Conservation (phyloP, 2,329 filamentous ascomycete genomes). For the Aquanectria penicillioides region DNA sequence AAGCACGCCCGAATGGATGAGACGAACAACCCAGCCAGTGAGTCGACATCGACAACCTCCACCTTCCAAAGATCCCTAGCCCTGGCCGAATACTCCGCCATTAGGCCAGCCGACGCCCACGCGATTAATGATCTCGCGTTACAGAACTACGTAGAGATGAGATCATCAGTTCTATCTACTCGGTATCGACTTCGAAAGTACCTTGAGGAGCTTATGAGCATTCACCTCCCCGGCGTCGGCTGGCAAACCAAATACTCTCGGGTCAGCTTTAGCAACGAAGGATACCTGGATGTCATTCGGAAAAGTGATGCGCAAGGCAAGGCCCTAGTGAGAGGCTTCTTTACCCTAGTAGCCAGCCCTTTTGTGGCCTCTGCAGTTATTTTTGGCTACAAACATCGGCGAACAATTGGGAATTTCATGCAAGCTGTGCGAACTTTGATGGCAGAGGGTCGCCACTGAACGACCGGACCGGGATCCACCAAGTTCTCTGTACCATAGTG, state of each 20-base stretch:
- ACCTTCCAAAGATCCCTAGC: conserved; percentile 69
- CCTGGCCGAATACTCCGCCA: conserved; percentile 77
- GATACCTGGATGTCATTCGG: conserved; percentile 83
- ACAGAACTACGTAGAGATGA: conserved; percentile 95
- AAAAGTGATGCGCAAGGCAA: conserved; percentile 76
- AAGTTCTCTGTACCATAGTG: not conserved
- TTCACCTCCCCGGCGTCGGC: conserved; percentile 79
- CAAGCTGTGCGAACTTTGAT: conserved; percentile 29
- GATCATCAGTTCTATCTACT: conserved; percentile 80
- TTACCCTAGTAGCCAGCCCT: conserved; percentile 48
- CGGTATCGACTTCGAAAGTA: conserved; percentile 84
- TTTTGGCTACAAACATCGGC: conserved; percentile 42
- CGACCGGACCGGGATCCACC: not conserved
- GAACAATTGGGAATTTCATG: conserved; percentile 32
- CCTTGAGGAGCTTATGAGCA: conserved; percentile 84
- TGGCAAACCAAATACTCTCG: conserved; percentile 94
- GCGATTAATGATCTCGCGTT: conserved; percentile 93
- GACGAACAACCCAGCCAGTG: conserved; percentile 52
- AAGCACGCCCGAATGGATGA: conserved; percentile 63
- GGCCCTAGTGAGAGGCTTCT: conserved; percentile 61
- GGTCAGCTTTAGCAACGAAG: conserved; percentile 92
- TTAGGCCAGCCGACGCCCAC: conserved; percentile 81
- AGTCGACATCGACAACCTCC: conserved; percentile 54
- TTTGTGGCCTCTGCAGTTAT: conserved; percentile 39
- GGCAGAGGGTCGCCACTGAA: conserved; percentile 7